Percentiles rank a stretch among this genome's conserved stretches.
These are phyloP conservation scores for Mortierella sp. DNA, from an alignment of 371 early-diverging fungal genomes.

Conservation along the genomic window DNA sequence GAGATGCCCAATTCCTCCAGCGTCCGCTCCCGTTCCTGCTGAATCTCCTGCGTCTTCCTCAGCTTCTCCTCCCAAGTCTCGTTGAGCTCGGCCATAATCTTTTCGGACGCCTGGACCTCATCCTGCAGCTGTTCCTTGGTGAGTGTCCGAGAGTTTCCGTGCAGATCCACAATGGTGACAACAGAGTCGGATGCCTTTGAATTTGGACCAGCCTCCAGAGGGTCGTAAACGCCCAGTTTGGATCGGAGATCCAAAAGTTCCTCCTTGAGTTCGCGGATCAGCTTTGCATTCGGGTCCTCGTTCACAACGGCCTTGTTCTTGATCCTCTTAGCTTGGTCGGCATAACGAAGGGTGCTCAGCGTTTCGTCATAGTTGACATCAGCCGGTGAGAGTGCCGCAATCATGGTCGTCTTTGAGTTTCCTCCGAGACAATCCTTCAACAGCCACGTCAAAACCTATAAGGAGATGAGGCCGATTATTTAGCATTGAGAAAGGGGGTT, in stretches of 20 bases:
- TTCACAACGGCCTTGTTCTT: conserved; percentile 94
- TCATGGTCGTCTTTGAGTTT: conserved; percentile 95
- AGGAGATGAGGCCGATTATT: background rate
- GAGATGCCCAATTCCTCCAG: conserved; percentile 87
- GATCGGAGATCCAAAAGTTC: conserved; percentile 82
- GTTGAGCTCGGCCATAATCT: conserved; percentile 85
- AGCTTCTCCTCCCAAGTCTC: conserved; percentile 92
- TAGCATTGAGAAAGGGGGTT: background rate
- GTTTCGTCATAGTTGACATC: conserved; percentile 86
- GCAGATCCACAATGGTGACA: conserved; percentile 65
- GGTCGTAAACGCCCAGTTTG: conserved; percentile 73
- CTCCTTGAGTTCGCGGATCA: conserved; percentile 90
- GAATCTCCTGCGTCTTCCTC: conserved; percentile 80
- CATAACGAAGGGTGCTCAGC: conserved; percentile 95
- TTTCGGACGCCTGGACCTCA: conserved; percentile 88
- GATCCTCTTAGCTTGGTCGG: conserved; percentile 94
- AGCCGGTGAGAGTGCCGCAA: conserved; percentile 89
- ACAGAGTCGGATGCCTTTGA: conserved; percentile 31
- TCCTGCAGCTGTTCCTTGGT: conserved; percentile 79
- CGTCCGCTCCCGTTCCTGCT: conserved; percentile 79
- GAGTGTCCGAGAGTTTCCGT: conserved; percentile 66
- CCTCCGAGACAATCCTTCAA: conserved; percentile 95
- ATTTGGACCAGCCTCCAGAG: conserved; percentile 59
- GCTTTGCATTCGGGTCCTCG: conserved; percentile 88
- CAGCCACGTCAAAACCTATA: conserved; percentile 90